Evolutionary conservation across 1,139 yeast species (phyloP), one percentile per base, ranked within the genome.

Genomic region (Blastobotrys serpentis): DNA sequence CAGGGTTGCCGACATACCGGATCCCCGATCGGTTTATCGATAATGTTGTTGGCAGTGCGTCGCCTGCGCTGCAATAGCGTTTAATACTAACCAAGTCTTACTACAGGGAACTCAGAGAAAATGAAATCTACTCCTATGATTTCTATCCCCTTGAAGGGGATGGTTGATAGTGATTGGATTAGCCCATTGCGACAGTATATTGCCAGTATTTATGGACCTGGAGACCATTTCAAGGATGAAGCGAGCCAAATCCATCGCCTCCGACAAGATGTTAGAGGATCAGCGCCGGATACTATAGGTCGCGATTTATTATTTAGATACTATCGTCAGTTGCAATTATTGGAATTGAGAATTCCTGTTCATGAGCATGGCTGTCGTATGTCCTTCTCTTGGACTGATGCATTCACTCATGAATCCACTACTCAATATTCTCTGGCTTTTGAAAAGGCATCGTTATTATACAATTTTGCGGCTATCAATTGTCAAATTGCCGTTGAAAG

Each of bases 391-490:
- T 92, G 98, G 98, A 72, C 52, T 55, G 96, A 90, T 63, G 84
- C 92, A 5, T 84, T 81, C 61, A 66, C 75, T 3, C 75, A 74
- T 48, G 66, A 72, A 18, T 77, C 77, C 38, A 78, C 84, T 7
- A 70, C 79, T 0, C 88, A 83, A 61, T 76, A 75, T 57, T 80
- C 86, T 1, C 64, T 88, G 45, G 90, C 96, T 0, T 90, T 86
- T 63, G 98, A 92, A 62, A 92, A 92, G 68, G 96, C 97, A 1
- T 81, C 87, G 25, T 70, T 85, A 1, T 71, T 92, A 49, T 92
- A 83, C 72, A 90, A 90, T 61, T 68, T 84, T 44, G 96, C 86
- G 0, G 74, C 79, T 1, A 57, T 75, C 3, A 72, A 81, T 44
- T 76, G 82, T 4, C 71, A 73, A 47, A 68, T 76, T 47, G 81